Evolutionary conservation across 257 asterid species (phyloP), one percentile per base, ranked within the genome.

Genomic region (Ophiorrhiza pumila): DNA sequence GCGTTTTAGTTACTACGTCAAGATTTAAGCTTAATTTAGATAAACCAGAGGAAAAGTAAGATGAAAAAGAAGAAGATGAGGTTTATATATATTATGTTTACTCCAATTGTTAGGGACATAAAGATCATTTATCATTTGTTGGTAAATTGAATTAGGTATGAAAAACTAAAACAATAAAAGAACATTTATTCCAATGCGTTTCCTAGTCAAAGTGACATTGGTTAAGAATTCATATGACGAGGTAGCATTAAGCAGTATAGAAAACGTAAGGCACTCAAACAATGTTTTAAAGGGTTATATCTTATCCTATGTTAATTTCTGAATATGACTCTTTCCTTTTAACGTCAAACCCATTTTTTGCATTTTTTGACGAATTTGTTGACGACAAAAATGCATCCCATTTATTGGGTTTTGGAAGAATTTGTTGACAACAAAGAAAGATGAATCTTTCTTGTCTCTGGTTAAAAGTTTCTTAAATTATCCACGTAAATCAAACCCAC

Each of bases 191-290:
- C n/a, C n/a, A n/a, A n/a, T 9, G 55, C 4, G 22, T 49, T 49
- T 17, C 4, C 20, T 3, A 14, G n/a, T 49, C 20, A n/a, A 45
- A 1, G 12, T 4, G 50, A 45, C 10, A 45, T 49, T 49, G 55
- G 55, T 17, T 23, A 49, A 49, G 4, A 17, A 49, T 14, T 17
- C 20, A 18, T 49, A 5, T 49, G 20, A 18, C 55, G 20, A 49
- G 23, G 55, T 0, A 1, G 15, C 7, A 22, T 10, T 4, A 17
- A 50, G 23, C 23, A 50, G 25, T 1, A 20, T 10, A 50, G 57
- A 50, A 74, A 74, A 42, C 62, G n/a, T 56, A 58, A 67, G 43
- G 58, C 67, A 75, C 61, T 52, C 27, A 37, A 61, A 69, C 29
- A 52, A 69, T 37, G 61, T 68, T 47, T 27, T 22, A 22, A 27